These are phyloP conservation scores for Penicillium sp. DNA, from an alignment of 2,329 filamentous ascomycete species.

Conservation along the genomic window DNA sequence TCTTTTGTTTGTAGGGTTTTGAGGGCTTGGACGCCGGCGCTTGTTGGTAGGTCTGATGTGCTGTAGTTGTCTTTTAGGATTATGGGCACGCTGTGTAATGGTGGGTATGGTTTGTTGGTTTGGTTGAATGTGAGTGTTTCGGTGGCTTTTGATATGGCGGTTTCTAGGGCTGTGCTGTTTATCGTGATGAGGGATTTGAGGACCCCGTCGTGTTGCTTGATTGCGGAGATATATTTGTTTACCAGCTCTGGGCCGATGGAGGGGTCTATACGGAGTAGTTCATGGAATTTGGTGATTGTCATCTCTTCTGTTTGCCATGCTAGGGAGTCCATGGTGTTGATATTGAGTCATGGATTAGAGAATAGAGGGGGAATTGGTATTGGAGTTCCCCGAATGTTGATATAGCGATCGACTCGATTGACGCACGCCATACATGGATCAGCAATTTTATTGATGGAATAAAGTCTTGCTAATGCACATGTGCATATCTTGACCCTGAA, in stretches of 20 bases:
- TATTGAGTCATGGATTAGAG: not conserved
- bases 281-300: constrained; percentile 57
- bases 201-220: constrained; percentile 55
- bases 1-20: constrained; percentile 44
- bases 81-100: constrained; percentile 60
- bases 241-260: constrained; percentile 57
- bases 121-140: constrained; percentile 11
- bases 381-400: not conserved
- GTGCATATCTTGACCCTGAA: not conserved
- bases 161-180: constrained; percentile 47
- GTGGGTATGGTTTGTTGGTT: constrained; percentile 5
- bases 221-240: constrained; percentile 55
- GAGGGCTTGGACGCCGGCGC: constrained; percentile 54
- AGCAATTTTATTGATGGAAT: not conserved
- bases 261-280: constrained; percentile 52
- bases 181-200: constrained; percentile 59
- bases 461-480: not conserved
- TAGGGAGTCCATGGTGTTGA: constrained; percentile 36
- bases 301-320: constrained; percentile 52
- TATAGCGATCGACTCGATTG: not conserved
- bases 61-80: constrained; percentile 66
- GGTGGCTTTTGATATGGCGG: constrained; percentile 52
- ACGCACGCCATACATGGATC: not conserved
- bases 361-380: not conserved
- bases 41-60: constrained; percentile 56